Conservation (phyloP, 164 flowering plant genomes). For the Chimonanthus salicifolius region DNA sequence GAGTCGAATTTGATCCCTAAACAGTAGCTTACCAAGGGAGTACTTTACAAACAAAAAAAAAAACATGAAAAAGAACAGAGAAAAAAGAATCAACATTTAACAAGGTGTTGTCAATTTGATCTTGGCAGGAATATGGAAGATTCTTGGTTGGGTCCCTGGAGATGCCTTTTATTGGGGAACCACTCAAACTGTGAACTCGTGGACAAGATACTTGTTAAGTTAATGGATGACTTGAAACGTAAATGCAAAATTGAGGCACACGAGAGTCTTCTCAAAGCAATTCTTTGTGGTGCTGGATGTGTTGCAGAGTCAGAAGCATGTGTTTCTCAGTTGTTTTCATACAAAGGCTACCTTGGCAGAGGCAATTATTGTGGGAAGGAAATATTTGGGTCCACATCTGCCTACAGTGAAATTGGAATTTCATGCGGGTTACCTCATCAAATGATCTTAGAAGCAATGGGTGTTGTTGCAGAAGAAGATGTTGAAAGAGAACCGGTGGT, state of each 20-base stretch:
- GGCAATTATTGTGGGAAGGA: constrained; percentile 26
- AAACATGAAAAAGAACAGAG: neutral
- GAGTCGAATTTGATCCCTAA: neutral
- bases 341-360: constrained; percentile 48
- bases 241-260: constrained; percentile 40
- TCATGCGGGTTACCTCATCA: constrained; percentile 25
- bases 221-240: constrained; percentile 38
- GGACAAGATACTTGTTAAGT: constrained; percentile 30
- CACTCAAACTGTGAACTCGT: constrained; percentile 32
- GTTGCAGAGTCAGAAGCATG: constrained; percentile 32
- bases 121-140: constrained; percentile 64
- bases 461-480: constrained; percentile 29
- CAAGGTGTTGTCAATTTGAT: neutral
- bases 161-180: constrained; percentile 61
- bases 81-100: too few species aligned
- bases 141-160: constrained; percentile 89
- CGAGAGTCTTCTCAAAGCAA: constrained; percentile 45
- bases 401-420: constrained; percentile 20
- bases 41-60: neutral
- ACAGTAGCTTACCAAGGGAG: neutral
- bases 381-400: constrained; percentile 14
- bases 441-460: constrained; percentile 41
- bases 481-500: constrained; percentile 52
- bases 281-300: constrained; percentile 39
- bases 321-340: constrained; percentile 31